Evolutionary conservation across 208 protist genomes (phyloP).

Genomic region (Wallacemonas sp.): DNA sequence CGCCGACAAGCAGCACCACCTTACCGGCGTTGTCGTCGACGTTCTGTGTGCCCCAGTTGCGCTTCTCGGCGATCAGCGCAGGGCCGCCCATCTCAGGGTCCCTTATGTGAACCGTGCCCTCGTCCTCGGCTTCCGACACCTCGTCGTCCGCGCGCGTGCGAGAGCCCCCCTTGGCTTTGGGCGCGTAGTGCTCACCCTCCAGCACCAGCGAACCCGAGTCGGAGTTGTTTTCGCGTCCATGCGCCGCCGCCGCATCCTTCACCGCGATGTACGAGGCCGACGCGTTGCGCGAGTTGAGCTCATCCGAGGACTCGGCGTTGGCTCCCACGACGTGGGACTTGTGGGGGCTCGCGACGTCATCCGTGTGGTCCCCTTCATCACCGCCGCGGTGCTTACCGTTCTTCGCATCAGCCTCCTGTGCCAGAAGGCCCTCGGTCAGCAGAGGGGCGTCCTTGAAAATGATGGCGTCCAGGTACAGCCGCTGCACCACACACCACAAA

Average conservation of each 20-base stretch:
- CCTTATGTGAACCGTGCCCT: neutral
- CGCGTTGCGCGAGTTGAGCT: no score
- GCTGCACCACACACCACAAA: slow-evolving; percentile 80
- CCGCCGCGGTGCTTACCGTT: neutral
- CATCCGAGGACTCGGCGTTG: no score
- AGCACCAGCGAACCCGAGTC: no score
- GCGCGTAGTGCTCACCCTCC: no score
- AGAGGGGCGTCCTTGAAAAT: slow-evolving; percentile 7
- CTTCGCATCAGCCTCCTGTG: neutral
- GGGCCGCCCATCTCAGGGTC: neutral
- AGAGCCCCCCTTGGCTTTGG: no score
- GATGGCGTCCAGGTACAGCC: slow-evolving; percentile 74
- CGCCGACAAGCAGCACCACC: slow-evolving; percentile 55
- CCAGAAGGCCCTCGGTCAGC: neutral
- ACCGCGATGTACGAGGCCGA: neutral
- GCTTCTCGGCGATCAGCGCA: slow-evolving; percentile 27
- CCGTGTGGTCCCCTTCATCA: neutral
- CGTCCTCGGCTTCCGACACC: slow-evolving; percentile 3
- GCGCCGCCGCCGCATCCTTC: neutral
- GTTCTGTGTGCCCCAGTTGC: slow-evolving; percentile 57
- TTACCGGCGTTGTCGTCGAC: slow-evolving; percentile 73
- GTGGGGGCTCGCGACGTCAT: neutral
- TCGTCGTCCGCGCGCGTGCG: no score
- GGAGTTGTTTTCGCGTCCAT: no score
- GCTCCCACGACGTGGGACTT: no score